Conservation (phyloP, 2,329 filamentous ascomycete species). For the Ceratocystiopsis sp. region DNA sequence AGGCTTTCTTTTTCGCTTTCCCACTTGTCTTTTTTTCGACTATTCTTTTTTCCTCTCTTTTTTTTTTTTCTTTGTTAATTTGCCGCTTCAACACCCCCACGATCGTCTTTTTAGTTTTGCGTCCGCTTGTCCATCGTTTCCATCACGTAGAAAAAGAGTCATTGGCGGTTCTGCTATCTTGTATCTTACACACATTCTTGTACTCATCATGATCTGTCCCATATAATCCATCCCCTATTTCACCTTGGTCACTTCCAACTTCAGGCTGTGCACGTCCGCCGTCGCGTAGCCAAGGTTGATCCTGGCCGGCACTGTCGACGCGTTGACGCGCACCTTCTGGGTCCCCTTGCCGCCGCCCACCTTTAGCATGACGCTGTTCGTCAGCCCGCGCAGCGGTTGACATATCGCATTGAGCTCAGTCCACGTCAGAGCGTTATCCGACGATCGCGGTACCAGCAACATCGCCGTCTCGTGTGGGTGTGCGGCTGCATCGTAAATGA, state of each 20-base stretch:
- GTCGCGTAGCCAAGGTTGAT: no score
- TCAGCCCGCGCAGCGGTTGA: not conserved
- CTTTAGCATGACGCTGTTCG: not conserved
- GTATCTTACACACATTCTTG: no score
- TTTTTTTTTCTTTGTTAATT: not conserved
- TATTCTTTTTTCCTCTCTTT: not conserved
- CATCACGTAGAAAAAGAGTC: no score
- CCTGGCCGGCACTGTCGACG: no score
- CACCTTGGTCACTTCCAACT: no score
- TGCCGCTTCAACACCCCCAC: no score
- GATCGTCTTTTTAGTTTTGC: not conserved
- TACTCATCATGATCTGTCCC: no score
- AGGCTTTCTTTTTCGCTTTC: not conserved
- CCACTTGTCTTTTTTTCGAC: not conserved
- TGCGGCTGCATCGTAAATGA: slow-evolving; percentile 1
- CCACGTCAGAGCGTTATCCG: slow-evolving; percentile 4
- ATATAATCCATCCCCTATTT: no score
- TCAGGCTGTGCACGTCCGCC: no score
- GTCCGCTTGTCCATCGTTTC: not conserved
- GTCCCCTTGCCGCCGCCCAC: not conserved
- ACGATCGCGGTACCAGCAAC: slow-evolving; percentile 3
- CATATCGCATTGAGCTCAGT: slow-evolving; percentile 1
- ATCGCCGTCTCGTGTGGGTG: slow-evolving; percentile 3
- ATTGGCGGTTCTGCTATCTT: no score
- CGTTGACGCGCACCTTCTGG: no score